Evolutionary conservation across 2,329 filamentous ascomycete genomes (phyloP).

Genomic region (Botryosphaeria agaves): DNA sequence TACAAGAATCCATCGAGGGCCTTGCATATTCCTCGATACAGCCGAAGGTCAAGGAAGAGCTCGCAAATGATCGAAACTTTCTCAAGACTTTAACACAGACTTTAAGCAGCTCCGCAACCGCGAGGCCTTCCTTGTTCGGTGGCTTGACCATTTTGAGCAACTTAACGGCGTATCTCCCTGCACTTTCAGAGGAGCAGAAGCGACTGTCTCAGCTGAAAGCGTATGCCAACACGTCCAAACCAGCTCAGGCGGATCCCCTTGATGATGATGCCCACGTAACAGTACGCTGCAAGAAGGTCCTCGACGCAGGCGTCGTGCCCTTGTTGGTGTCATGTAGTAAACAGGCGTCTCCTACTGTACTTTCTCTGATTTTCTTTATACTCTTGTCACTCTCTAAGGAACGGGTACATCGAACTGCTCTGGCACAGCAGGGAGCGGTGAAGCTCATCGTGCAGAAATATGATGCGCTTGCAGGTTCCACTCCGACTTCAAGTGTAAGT

Average conservation of each 20-base stretch:
- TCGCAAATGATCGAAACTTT: slow-evolving; percentile 51
- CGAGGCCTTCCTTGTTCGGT: slow-evolving; percentile 45
- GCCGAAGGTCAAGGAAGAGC: slow-evolving; percentile 65
- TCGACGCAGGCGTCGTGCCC: slow-evolving; percentile 62
- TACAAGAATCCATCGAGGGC: slow-evolving; percentile 68
- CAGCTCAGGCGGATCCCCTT: slow-evolving; percentile 42
- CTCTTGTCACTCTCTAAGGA: slow-evolving; percentile 61
- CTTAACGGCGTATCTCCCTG: slow-evolving; percentile 63
- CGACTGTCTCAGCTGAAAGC: slow-evolving; percentile 84
- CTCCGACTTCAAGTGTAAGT: not conserved
- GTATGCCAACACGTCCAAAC: slow-evolving; percentile 72
- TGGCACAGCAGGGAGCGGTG: slow-evolving; percentile 88
- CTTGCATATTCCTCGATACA: slow-evolving; percentile 83
- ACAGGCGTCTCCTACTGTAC: slow-evolving; percentile 50
- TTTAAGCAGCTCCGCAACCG: slow-evolving; percentile 28
- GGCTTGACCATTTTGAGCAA: slow-evolving; percentile 75
- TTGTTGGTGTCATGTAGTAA: slow-evolving; percentile 63
- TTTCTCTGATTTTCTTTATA: slow-evolving; percentile 58
- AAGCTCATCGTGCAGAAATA: slow-evolving; percentile 63
- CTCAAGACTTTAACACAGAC: slow-evolving; percentile 51
- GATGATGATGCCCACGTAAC: slow-evolving; percentile 62
- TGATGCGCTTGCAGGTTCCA: slow-evolving; percentile 22
- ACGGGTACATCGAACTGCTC: slow-evolving; percentile 53
- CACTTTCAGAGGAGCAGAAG: slow-evolving; percentile 75
- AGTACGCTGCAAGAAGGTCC: slow-evolving; percentile 57